Percentiles rank a stretch among this genome's conserved stretches.
Conservation (phyloP, 2,329 filamentous ascomycete species). For the Huntiella bhutanensis region DNA sequence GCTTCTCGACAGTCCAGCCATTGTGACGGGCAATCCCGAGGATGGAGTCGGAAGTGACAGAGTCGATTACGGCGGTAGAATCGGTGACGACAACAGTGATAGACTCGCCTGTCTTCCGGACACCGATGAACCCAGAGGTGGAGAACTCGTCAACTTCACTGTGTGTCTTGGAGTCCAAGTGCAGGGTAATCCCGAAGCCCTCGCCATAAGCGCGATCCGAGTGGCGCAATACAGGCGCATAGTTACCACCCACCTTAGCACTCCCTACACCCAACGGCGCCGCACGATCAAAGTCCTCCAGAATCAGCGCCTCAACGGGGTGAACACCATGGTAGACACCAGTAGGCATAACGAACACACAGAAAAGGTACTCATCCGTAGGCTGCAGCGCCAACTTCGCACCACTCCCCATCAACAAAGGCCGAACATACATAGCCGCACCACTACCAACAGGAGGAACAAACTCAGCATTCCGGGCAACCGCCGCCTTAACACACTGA, state of each 20-base stretch:
- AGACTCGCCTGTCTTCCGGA: conserved; percentile 40
- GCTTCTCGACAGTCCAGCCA: conserved; percentile 68
- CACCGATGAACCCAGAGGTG: conserved; percentile 78
- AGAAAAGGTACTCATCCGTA: conserved; percentile 82
- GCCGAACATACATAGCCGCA: conserved; percentile 82
- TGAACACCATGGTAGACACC: conserved; percentile 85
- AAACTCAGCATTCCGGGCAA: conserved; percentile 72
- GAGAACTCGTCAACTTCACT: conserved; percentile 90
- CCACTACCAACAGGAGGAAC: conserved; percentile 81
- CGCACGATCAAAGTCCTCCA: conserved; percentile 84
- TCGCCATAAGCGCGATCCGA: conserved; percentile 61
- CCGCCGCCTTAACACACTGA: conserved; percentile 58
- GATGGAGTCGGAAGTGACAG: conserved; percentile 63
- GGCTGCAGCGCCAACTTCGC: conserved; percentile 74
- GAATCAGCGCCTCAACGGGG: conserved; percentile 69
- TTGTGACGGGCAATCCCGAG: conserved; percentile 56
- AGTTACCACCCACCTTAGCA: conserved; percentile 93
- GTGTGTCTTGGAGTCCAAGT: conserved; percentile 69
- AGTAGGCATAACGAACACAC: conserved; percentile 76
- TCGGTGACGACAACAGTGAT: conserved; percentile 56
- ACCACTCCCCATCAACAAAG: conserved; percentile 69
- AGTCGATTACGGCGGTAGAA: conserved; percentile 72
- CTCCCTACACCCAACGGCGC: conserved; percentile 80
- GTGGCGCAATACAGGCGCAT: conserved; percentile 76
- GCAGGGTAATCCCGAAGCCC: conserved; percentile 86